Evolutionary conservation across 2,329 filamentous ascomycete genomes (phyloP), one percentile per base, ranked within the genome.

Genomic region (Penicillium sp.): DNA sequence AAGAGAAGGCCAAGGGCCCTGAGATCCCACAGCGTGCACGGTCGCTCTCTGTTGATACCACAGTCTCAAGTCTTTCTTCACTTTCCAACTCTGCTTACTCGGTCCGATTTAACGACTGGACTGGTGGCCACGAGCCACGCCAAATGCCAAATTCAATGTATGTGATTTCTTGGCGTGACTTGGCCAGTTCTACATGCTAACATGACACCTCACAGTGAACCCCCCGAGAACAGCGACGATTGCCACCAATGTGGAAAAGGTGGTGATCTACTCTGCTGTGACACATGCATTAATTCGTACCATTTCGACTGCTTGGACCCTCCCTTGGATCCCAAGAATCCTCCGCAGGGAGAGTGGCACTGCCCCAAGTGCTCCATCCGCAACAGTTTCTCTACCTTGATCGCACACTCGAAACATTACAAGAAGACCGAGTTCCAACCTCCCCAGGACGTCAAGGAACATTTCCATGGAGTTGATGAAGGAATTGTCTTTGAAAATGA

Each of bases 281-380:
- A 97, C 77, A 90, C 89, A 60, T 99, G 94, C 76, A 85, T 88
- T 58, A 86, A 90, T 63, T 90, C 92, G 6, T 97, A 95, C 75
- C 94, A 97, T 75, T 91, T 94, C 71, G 82, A 85, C 57, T 97
- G 94, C 72, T 85, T 94, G 63, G 89, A 95, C 73, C 92, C 93
- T 59, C 88, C 90, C 38, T 79, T 91, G 63, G 81, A 86, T 53
- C 82, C 84, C 48, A 79, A 81, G 52, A 73, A 79, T 57, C 79
- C 88, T 56, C 86, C 87, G 11, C 85, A 89, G 56, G 88, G 91
- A 66, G 76, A 81, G 57, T 97, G 92, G 90, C 94, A 83, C 73
- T 97, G 93, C 76, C 88, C 89, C 66, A 82, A 84, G 61, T 77
- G 71, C 62, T 65, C 59, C 72, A 60, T 79, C 78, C 75, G 78